A percentile compares a stretch with the other conserved stretches of the same genome.
These are phyloP conservation scores for Imleria badia DNA, from an alignment of 768 basidiomycete species.

Conservation along the genomic window DNA sequence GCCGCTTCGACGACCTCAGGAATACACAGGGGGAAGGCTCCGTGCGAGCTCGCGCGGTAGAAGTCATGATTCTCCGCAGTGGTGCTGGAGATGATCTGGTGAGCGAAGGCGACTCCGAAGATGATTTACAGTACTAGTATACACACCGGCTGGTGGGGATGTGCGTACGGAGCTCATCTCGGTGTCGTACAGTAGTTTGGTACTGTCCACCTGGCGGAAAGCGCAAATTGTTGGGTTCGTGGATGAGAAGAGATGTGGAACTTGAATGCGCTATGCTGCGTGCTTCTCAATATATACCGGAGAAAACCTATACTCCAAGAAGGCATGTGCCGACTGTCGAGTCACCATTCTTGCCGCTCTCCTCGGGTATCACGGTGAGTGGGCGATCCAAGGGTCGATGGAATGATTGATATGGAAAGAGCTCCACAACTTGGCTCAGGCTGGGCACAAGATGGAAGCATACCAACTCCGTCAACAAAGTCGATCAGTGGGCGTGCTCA, in stretches of 20 bases:
- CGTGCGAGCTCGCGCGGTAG: conserved; percentile 13
- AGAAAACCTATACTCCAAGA: conserved; percentile 11
- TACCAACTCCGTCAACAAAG: background rate
- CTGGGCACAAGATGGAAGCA: background rate
- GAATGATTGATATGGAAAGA: background rate
- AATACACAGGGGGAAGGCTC: conserved; percentile 14
- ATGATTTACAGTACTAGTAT: background rate
- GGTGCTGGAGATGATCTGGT: conserved; percentile 1
- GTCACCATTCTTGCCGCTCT: background rate
- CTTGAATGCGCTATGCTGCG: background rate
- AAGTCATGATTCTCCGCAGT: conserved; percentile 15
- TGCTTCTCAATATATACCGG: background rate
- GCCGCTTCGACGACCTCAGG: conserved; percentile 15
- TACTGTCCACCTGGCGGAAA: background rate
- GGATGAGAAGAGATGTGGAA: background rate
- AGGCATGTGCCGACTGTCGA: background rate
- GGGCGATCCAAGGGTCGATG: background rate
- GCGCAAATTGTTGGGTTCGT: background rate
- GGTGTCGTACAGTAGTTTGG: background rate
- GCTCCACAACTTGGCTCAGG: background rate
- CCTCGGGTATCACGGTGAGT: background rate
- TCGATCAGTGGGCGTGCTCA: background rate
- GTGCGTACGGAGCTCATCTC: conserved; percentile 7
- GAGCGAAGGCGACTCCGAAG: background rate
- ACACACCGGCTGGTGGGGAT: conserved; percentile 3